Conservation (phyloP, 176 grass and related monocot genomes). For the Cenchrus purpureus region DNA sequence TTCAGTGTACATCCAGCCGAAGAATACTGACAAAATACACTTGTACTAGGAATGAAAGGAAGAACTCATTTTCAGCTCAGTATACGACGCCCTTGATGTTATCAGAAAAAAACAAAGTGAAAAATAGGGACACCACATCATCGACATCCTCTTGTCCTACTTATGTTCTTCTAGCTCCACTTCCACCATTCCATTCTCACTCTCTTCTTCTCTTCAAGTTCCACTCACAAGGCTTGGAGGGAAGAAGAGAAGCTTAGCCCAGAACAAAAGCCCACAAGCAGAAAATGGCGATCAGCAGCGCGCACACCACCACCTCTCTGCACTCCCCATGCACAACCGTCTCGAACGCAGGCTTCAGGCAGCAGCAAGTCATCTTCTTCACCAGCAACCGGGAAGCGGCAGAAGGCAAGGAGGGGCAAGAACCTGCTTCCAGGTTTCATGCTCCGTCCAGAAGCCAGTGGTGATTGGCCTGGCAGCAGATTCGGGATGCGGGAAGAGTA, state of each 20-base stretch:
- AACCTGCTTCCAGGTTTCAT: constrained; percentile 60
- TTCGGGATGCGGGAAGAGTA: constrained; percentile 90
- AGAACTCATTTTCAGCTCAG: constrained; percentile 51
- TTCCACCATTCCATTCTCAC: constrained; percentile 40
- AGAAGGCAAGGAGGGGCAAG: constrained; percentile 47
- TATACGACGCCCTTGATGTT: constrained; percentile 55
- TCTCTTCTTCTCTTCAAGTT: constrained; percentile 58
- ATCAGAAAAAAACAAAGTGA: constrained; percentile 46
- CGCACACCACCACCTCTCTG: constrained; percentile 66
- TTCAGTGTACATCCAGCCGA: constrained; percentile 20
- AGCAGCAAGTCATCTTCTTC: constrained; percentile 67
- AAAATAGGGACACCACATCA: constrained; percentile 51
- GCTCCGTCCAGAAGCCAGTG: constrained; percentile 67
- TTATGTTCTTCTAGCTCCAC: constrained; percentile 46
- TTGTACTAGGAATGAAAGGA: constrained; percentile 30
- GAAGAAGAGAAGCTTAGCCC: constrained; percentile 46
- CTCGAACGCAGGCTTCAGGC: constrained; percentile 57
- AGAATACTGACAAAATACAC: constrained; percentile 22
- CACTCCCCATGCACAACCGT: constrained; percentile 69
- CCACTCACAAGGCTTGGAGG: constrained; percentile 49
- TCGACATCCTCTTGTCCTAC: constrained; percentile 44
- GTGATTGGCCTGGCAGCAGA: constrained; percentile 94
- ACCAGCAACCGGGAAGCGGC: constrained; percentile 51
- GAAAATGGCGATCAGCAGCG: constrained; percentile 81
- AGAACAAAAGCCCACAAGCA: constrained; percentile 16